phyloP scores from a whole-genome alignment of 768 basidiomycete genomes.

The Pulveroboletus sp. region DNA sequence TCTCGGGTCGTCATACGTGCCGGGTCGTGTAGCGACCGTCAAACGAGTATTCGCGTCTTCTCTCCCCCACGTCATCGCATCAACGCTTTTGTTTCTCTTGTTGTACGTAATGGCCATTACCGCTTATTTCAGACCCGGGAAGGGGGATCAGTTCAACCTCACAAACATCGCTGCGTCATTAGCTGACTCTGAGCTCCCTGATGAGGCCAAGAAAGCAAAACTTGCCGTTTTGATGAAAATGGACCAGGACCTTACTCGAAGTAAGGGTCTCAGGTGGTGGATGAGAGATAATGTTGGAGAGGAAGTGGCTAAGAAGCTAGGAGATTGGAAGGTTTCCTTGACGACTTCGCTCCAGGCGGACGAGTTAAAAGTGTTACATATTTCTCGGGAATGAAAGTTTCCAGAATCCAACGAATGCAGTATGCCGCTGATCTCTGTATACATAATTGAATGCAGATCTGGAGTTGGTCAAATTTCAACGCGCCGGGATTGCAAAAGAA shows the following conservation, averaged over 20 bases:
- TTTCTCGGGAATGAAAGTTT: too few relatives aligned
- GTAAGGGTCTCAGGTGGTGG: constrained; percentile 1
- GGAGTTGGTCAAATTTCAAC: too few relatives aligned
- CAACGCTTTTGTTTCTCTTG: not conserved
- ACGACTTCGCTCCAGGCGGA: not conserved
- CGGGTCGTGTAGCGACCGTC: constrained; percentile 12
- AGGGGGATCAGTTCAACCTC: too few relatives aligned
- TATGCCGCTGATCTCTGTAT: too few relatives aligned
- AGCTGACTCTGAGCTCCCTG: too few relatives aligned
- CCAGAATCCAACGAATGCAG: too few relatives aligned
- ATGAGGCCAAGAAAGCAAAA: too few relatives aligned
- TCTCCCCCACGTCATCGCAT: constrained; percentile 10
- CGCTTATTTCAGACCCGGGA: constrained; percentile 8
- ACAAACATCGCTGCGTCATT: too few relatives aligned
- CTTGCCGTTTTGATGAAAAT: too few relatives aligned
- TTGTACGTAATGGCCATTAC: constrained; percentile 2
- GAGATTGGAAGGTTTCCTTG: constrained; percentile 7
- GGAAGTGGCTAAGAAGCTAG: constrained; percentile 3
- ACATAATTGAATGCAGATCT: too few relatives aligned
- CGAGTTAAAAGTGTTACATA: constrained; percentile 3
- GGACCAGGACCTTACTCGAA: too few relatives aligned
- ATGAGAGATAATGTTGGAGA: not conserved
- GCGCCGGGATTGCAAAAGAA: too few relatives aligned
- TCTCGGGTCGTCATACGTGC: constrained; percentile 13
- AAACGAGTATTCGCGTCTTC: constrained; percentile 13